Evolutionary conservation across 1,139 yeast genomes (phyloP).

Genomic region (Saccharomycopsis crataegensis): DNA sequence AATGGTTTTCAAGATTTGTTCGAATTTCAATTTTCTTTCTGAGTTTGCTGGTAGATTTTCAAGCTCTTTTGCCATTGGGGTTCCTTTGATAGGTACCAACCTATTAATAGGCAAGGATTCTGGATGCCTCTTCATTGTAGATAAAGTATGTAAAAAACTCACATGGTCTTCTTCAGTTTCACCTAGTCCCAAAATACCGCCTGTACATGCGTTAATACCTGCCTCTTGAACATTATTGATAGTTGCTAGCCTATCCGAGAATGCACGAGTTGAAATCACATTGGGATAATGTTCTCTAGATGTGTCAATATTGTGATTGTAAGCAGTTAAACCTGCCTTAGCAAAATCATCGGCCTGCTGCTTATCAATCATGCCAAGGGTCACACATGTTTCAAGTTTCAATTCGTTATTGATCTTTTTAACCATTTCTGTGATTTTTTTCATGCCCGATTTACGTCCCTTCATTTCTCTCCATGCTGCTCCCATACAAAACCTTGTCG

Average conservation of each 20-base stretch:
- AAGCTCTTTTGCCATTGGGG: slow-evolving; percentile 57
- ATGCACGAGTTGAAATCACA: slow-evolving; percentile 61
- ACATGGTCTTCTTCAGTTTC: slow-evolving; percentile 68
- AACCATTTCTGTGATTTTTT: slow-evolving; percentile 60
- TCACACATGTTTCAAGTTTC: slow-evolving; percentile 73
- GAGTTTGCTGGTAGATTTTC: not conserved
- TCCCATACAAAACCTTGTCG: slow-evolving; percentile 79
- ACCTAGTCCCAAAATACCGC: slow-evolving; percentile 75
- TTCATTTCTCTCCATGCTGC: slow-evolving; percentile 87
- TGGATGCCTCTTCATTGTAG: slow-evolving; percentile 64
- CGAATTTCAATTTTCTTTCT: slow-evolving; percentile 33
- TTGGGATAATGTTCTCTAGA: slow-evolving; percentile 71
- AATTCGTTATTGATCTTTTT: slow-evolving; percentile 48
- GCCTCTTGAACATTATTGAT: slow-evolving; percentile 56
- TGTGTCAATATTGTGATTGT: slow-evolving; percentile 75
- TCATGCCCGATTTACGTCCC: slow-evolving; percentile 65
- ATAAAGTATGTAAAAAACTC: slow-evolving; percentile 57
- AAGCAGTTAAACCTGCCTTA: slow-evolving; percentile 72
- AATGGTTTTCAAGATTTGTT: slow-evolving; percentile 57
- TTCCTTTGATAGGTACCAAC: slow-evolving; percentile 72
- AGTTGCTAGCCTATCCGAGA: slow-evolving; percentile 63
- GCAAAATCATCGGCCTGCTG: slow-evolving; percentile 53
- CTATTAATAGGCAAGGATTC: slow-evolving; percentile 78
- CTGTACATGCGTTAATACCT: slow-evolving; percentile 69
- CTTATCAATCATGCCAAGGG: slow-evolving; percentile 67